phyloP scores from a whole-genome alignment of 148 eudicot species.

The Camellia japonica region DNA sequence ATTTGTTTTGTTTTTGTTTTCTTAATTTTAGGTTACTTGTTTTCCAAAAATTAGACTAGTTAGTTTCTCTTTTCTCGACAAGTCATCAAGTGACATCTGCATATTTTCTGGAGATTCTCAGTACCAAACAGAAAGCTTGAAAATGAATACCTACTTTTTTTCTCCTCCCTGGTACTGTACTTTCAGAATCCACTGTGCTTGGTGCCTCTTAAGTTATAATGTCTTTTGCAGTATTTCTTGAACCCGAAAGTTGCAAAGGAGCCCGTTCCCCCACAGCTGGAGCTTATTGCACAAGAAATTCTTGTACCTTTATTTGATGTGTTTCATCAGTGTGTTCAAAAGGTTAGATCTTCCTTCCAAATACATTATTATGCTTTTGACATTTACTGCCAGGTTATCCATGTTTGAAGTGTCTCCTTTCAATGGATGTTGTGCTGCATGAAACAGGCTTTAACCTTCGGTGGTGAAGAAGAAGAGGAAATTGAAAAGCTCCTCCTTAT shows the following conservation, averaged over 20 bases:
- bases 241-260: slow-evolving; percentile 78
- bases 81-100: not conserved
- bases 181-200: slow-evolving; percentile 1
- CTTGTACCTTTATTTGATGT: slow-evolving; percentile 55
- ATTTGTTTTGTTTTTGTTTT: too few relatives aligned
- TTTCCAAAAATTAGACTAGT: not conserved
- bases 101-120: not conserved
- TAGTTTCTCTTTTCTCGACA: not conserved
- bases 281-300: slow-evolving; percentile 58
- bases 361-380: not conserved
- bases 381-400: not conserved
- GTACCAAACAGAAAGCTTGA: not conserved
- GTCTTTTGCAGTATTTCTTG: slow-evolving; percentile 58
- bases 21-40: too few relatives aligned
- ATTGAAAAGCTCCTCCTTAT: slow-evolving; percentile 51
- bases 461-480: slow-evolving; percentile 34
- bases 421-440: slow-evolving; percentile 10
- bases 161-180: not conserved
- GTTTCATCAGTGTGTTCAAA: slow-evolving; percentile 44
- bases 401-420: slow-evolving; percentile 3
- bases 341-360: slow-evolving; percentile 36
- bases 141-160: not conserved
- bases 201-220: slow-evolving; percentile 1
- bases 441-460: slow-evolving; percentile 38
- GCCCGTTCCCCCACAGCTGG: slow-evolving; percentile 69